Evolutionary conservation across 345 rosid species (phyloP).

Genomic region (Eucalyptus fibrosa): DNA sequence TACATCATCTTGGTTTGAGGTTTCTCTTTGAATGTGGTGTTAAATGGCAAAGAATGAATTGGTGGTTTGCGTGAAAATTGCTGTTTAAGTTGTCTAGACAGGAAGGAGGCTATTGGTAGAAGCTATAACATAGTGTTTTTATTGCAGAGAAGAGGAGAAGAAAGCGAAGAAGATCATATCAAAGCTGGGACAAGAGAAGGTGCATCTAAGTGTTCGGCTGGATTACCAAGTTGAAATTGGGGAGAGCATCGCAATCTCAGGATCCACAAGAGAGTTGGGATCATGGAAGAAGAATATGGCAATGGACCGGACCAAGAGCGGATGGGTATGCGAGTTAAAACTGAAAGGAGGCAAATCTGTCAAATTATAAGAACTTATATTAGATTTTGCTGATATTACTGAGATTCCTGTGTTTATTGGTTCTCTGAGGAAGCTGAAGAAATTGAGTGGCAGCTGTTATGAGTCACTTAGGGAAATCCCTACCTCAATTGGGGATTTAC

Average conservation of each 20-base stretch:
- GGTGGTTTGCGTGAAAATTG: not conserved
- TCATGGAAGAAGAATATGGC: slow-evolving; percentile 69
- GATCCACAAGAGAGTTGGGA: slow-evolving; percentile 72
- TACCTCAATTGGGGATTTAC: not conserved
- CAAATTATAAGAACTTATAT: slow-evolving; percentile 28
- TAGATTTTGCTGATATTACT: not conserved
- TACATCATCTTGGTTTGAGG: too few species aligned
- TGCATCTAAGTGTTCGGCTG: slow-evolving; percentile 32
- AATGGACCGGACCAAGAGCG: slow-evolving; percentile 56
- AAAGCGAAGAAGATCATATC: slow-evolving; percentile 14
- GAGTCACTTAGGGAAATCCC: not conserved
- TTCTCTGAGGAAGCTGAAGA: too few species aligned
- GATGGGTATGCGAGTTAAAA: slow-evolving; percentile 54
- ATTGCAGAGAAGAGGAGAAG: slow-evolving; percentile 39
- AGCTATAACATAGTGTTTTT: not conserved
- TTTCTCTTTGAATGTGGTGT: too few species aligned
- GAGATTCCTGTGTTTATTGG: too few species aligned
- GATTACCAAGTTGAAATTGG: slow-evolving; percentile 76
- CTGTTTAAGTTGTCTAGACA: not conserved
- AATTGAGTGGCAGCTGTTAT: not conserved
- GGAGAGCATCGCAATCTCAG: slow-evolving; percentile 53
- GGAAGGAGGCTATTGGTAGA: not conserved
- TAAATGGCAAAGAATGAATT: not conserved
- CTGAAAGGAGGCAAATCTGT: slow-evolving; percentile 33
- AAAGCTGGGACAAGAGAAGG: slow-evolving; percentile 14